Evolutionary conservation across 495 filamentous ascomycete species (phyloP), one percentile per base, ranked within the genome.

Genomic region (Neurospora intermedia): DNA sequence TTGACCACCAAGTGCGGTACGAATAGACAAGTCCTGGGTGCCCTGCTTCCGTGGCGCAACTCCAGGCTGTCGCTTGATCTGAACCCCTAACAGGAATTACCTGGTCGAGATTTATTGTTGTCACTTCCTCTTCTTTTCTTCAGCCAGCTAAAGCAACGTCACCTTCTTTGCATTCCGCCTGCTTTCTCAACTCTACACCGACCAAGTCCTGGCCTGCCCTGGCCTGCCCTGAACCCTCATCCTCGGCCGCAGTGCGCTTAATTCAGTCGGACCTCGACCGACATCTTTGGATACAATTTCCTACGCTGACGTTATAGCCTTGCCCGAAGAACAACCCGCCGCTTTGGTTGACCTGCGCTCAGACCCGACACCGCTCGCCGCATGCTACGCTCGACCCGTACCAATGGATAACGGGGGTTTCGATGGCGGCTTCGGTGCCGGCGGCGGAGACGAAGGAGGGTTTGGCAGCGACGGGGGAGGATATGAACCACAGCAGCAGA

Each of bases 321-420:
- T 66, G 27, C 54, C 27, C 54, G 48, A 18, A 35, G 3, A 66
- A 8, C 27, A 66, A 66, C 15, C 54, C 54, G 54, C 54, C 54
- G 54, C 54, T 66, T 27, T 66, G 35, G 54, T 66, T 38, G 13
- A 66, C 54, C 27, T 35, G 27, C 54, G 54, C 27, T 18, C 54
- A 66, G 54, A 66, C 54, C 54, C 54, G 54, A 66, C 23, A 41
- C 48, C 77, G 77, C 74, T 76, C 77, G 76, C 74, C 75, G 72
- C 75, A 66, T 72, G 35, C 71, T 45, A 69, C 69, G 38, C 69
- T 13, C 69, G n/a, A 46, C 73, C 73, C 76, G 70, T 20, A 69
- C 79, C 79, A 79, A 90, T 90, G 88, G 88, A 90, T 84, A 82
- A 87, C 73, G 87, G 84, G 76, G 82, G 83, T 73, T 84, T 84